phyloP scores from a whole-genome alignment of 176 grass and related monocot genomes.

The Carex parvula region DNA sequence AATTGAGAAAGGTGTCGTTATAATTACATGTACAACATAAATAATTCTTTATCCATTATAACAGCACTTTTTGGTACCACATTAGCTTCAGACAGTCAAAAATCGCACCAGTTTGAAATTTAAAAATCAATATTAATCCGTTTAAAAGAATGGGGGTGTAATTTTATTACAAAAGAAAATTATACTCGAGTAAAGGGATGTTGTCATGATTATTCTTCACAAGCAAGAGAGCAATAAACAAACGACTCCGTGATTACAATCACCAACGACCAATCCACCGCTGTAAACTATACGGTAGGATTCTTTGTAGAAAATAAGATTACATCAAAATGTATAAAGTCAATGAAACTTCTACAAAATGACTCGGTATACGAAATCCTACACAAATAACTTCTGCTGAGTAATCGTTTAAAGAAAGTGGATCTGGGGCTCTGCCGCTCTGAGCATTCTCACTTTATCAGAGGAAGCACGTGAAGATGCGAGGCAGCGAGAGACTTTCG shows the following conservation, averaged over 20 bases:
- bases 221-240: neutral
- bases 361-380: neutral
- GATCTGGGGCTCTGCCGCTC: neutral
- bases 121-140: neutral
- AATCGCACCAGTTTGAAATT: neutral
- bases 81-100: neutral
- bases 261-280: neutral
- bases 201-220: constrained; percentile 16
- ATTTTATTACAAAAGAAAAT: neutral
- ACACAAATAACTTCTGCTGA: neutral
- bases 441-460: too few relatives aligned
- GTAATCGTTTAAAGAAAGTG: neutral
- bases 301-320: neutral
- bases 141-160: neutral
- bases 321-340: neutral
- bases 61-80: neutral
- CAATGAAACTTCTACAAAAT: neutral
- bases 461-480: constrained; percentile 9
- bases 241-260: neutral
- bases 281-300: neutral
- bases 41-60: neutral
- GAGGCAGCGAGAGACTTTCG: too few relatives aligned
- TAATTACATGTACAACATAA: neutral
- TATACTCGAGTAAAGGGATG: neutral
- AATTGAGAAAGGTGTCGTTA: neutral